These are phyloP conservation scores for Blepharisma undulans DNA, from an alignment of 169 alveolate species.

Conservation along the genomic window DNA sequence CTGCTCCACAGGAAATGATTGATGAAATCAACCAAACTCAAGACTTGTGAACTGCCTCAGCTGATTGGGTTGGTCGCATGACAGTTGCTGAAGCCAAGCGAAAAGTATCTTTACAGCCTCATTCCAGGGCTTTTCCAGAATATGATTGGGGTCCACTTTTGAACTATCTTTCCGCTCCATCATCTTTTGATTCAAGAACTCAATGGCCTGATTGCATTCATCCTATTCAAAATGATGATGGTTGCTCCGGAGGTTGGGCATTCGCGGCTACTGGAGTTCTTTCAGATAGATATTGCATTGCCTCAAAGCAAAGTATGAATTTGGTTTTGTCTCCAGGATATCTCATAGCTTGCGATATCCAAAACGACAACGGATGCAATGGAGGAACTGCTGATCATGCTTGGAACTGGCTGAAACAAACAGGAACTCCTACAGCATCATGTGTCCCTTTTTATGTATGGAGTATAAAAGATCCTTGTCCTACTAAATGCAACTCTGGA, in stretches of 20 bases:
- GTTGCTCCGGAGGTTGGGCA: constrained; percentile 90
- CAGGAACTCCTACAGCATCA: not conserved
- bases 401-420: constrained; percentile 23
- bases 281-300: constrained; percentile 77
- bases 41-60: constrained; percentile 7
- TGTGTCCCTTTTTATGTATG: not conserved
- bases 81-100: constrained; percentile 14
- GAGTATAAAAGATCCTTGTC: not conserved
- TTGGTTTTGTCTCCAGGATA: constrained; percentile 60
- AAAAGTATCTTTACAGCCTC: not conserved
- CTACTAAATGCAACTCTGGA: constrained; percentile 5
- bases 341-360: constrained; percentile 65
- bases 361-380: constrained; percentile 67
- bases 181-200: constrained; percentile 60
- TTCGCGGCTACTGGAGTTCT: constrained; percentile 81
- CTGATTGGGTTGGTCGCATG: constrained; percentile 27
- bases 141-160: not conserved
- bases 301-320: not conserved
- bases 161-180: constrained; percentile 28
- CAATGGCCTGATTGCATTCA: constrained; percentile 56
- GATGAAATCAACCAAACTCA: not conserved
- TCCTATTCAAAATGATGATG: constrained; percentile 79
- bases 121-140: not conserved
- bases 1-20: constrained; percentile 13
- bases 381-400: constrained; percentile 80